Conservation (phyloP, 2,329 filamentous ascomycete genomes). For the Penicillium polonicum region DNA sequence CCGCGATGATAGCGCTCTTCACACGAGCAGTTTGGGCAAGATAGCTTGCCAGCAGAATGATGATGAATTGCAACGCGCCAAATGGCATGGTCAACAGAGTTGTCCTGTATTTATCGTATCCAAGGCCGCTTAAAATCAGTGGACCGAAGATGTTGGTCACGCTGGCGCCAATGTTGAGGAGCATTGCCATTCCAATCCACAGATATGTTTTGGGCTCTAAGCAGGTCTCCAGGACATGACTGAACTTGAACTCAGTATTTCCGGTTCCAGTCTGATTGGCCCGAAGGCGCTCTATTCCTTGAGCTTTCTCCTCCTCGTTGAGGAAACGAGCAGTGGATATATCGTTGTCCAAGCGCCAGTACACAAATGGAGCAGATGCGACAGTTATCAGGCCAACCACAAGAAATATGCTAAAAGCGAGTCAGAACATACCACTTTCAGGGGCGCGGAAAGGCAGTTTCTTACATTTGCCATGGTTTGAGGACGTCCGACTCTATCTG, state of each 20-base stretch:
- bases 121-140: conserved; percentile 60
- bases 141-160: conserved; percentile 67
- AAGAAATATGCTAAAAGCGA: conserved; percentile 53
- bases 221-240: conserved; percentile 44
- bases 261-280: conserved; percentile 52
- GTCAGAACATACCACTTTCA: conserved; percentile 1
- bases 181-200: conserved; percentile 60
- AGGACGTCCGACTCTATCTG: conserved; percentile 50
- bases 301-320: conserved; percentile 46
- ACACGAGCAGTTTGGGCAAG: conserved; percentile 56
- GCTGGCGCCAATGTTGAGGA: conserved; percentile 63
- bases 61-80: conserved; percentile 59
- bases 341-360: conserved; percentile 59
- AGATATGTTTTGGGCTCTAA: conserved; percentile 54
- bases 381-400: conserved; percentile 63
- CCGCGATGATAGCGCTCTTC: conserved; percentile 57
- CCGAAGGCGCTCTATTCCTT: conserved; percentile 51
- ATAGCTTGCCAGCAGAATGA: conserved; percentile 60
- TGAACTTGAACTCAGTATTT: conserved; percentile 47
- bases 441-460: conserved; percentile 4
- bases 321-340: conserved; percentile 53
- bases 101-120: conserved; percentile 58
- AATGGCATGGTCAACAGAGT: conserved; percentile 68
- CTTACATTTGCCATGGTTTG: conserved; percentile 53
- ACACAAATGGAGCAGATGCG: conserved; percentile 57